Percentiles rank a stretch among this genome's conserved stretches.
Conservation (phyloP, 2,329 filamentous ascomycete genomes). For the Colletotrichum orchidophilum region DNA sequence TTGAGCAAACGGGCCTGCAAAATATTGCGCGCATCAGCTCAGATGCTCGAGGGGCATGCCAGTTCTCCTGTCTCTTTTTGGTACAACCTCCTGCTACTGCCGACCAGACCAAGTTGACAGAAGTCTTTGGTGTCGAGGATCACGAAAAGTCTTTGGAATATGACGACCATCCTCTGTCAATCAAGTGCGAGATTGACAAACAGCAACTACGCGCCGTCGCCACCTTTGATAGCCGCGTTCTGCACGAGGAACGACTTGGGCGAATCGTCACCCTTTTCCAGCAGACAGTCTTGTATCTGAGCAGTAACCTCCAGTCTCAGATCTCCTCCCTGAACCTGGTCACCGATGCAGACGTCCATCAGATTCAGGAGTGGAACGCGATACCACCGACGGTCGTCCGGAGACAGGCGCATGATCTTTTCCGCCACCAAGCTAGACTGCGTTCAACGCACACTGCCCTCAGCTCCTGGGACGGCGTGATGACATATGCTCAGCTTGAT, state of each 20-base stretch:
- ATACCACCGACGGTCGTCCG: background rate
- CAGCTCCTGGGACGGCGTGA: background rate
- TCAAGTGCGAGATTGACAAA: background rate
- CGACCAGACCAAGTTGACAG: background rate
- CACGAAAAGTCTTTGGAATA: background rate
- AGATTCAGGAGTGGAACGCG: background rate
- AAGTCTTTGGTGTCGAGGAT: background rate
- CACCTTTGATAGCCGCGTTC: background rate
- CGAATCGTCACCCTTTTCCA: background rate
- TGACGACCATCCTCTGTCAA: background rate
- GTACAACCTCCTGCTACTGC: background rate
- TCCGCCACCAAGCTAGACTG: background rate
- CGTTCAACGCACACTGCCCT: background rate
- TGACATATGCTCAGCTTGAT: background rate
- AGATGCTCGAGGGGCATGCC: background rate
- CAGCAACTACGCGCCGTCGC: background rate
- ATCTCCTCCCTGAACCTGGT: background rate
- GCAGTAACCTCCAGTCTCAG: background rate
- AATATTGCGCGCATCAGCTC: slow-evolving; percentile 25
- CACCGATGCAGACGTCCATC: background rate
- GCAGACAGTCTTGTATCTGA: background rate
- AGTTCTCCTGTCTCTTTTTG: background rate
- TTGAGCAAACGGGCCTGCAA: slow-evolving; percentile 43
- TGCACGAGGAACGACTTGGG: background rate
- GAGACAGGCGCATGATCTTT: background rate